These are phyloP conservation scores for Phytophthora fragariaefolia DNA, from an alignment of 352 stramenopile species.

Conservation along the genomic window DNA sequence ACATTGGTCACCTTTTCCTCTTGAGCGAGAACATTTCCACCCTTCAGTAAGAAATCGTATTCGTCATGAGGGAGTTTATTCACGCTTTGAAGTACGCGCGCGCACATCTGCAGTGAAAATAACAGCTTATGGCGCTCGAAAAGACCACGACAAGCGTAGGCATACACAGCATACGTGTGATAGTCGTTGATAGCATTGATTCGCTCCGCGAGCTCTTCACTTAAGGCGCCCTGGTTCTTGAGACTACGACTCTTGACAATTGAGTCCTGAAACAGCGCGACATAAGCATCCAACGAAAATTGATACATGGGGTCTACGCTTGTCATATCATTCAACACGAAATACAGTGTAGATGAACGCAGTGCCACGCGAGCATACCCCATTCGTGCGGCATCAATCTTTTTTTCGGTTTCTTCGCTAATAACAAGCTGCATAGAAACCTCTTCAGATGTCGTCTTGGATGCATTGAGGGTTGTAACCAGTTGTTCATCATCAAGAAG, in stretches of 20 bases:
- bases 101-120: conserved; percentile 95
- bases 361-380: conserved; percentile 93
- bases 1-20: conserved; percentile 86
- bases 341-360: conserved; percentile 95
- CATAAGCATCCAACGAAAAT: conserved; percentile 95
- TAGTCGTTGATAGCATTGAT: conserved; percentile 96
- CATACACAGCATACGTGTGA: conserved; percentile 96
- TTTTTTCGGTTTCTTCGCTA: conserved; percentile 95
- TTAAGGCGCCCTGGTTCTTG: conserved; percentile 81
- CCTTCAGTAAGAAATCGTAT: conserved; percentile 96
- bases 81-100: conserved; percentile 91
- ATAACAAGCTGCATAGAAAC: conserved; percentile 94
- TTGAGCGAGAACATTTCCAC: conserved; percentile 68
- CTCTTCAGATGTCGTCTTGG: conserved; percentile 95
- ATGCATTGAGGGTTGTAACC: conserved; percentile 95
- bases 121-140: conserved; percentile 97
- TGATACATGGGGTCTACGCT: conserved; percentile 98
- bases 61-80: conserved; percentile 93
- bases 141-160: conserved; percentile 94
- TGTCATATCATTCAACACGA: conserved; percentile 96
- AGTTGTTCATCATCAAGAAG: conserved; percentile 95
- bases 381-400: conserved; percentile 95
- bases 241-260: conserved; percentile 89
- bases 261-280: conserved; percentile 94
- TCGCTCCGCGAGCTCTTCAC: conserved; percentile 83